phyloP scores from a whole-genome alignment of 2,329 filamentous ascomycete species.

The Colletotrichum falcatum region DNA sequence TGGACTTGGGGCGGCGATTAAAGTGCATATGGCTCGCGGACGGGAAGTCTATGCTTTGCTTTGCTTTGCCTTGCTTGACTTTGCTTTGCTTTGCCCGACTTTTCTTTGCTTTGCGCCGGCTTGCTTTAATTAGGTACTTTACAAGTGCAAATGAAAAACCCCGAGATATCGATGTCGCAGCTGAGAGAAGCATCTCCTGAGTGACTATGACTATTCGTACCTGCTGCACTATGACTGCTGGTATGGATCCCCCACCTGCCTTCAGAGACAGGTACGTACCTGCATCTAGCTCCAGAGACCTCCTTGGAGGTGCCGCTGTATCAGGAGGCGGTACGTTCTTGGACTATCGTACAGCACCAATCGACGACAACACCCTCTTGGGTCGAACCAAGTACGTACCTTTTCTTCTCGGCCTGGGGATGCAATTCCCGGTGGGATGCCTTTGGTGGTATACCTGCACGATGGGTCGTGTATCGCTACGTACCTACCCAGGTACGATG shows the following conservation, averaged over 20 bases:
- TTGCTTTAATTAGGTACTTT: too few species aligned
- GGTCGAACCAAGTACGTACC: neutral
- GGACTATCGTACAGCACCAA: neutral
- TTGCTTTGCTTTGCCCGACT: too few species aligned
- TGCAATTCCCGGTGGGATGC: neutral
- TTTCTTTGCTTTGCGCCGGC: too few species aligned
- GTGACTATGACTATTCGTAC: too few species aligned
- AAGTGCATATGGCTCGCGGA: neutral
- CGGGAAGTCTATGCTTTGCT: neutral
- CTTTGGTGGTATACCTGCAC: too few species aligned
- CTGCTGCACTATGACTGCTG: too few species aligned
- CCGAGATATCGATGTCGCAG: neutral
- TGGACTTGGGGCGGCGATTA: neutral
- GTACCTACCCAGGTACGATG: neutral
- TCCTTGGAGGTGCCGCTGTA: too few species aligned
- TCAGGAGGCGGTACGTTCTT: neutral
- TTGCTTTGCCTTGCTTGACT: neutral
- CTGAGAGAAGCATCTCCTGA: neutral
- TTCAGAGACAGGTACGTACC: neutral
- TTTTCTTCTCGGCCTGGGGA: neutral
- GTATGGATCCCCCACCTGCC: neutral
- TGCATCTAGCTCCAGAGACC: too few species aligned
- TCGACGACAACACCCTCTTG: slow-evolving; percentile 4
- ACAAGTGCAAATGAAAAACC: neutral
- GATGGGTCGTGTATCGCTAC: too few species aligned